phyloP scores from a whole-genome alignment of 2,329 filamentous ascomycete genomes.

The Alternaria incomplexa region DNA sequence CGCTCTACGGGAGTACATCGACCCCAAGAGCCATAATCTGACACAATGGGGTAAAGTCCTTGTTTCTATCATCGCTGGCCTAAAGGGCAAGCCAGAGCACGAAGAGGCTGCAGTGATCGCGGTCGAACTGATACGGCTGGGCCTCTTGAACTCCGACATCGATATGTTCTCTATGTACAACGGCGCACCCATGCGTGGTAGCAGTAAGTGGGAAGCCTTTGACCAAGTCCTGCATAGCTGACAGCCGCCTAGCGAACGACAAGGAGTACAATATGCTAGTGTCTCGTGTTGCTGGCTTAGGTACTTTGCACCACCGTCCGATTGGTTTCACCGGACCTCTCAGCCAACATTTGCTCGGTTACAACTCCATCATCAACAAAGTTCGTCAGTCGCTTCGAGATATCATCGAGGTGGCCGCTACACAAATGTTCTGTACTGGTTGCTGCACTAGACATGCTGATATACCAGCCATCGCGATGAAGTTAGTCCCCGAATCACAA shows the following conservation, averaged over 20 bases:
- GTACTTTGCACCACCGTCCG: constrained; percentile 79
- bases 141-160: constrained; percentile 72
- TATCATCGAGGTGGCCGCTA: constrained; percentile 80
- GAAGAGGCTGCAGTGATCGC: constrained; percentile 83
- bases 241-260: constrained; percentile 65
- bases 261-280: constrained; percentile 80
- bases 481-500: constrained; percentile 59
- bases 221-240: constrained; percentile 5
- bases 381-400: constrained; percentile 82
- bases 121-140: constrained; percentile 82
- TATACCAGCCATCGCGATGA: constrained; percentile 70
- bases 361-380: constrained; percentile 80
- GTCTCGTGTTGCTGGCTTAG: constrained; percentile 82
- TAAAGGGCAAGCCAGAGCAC: constrained; percentile 65
- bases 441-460: constrained; percentile 72
- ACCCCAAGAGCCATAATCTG: constrained; percentile 73
- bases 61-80: constrained; percentile 68
- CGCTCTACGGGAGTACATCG: constrained; percentile 84
- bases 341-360: constrained; percentile 86
- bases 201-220: constrained; percentile 29
- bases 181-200: constrained; percentile 65
- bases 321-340: constrained; percentile 95
- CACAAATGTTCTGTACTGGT: constrained; percentile 79
- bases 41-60: constrained; percentile 82
- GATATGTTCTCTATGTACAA: constrained; percentile 65